phyloP scores from a whole-genome alignment of 2,329 filamentous ascomycete genomes.

The Fusarium vanettenii region DNA sequence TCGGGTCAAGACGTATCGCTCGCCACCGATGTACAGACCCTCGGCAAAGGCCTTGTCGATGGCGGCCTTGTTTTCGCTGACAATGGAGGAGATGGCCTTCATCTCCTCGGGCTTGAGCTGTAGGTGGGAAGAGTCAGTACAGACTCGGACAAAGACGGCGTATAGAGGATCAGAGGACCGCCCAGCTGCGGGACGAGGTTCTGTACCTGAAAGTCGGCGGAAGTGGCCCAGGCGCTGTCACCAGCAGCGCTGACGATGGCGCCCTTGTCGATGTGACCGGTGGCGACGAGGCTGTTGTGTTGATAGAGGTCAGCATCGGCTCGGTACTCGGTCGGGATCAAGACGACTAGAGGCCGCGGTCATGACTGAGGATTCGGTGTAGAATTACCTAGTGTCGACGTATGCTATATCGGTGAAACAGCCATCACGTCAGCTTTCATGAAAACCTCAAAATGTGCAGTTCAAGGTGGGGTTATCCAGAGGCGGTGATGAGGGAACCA shows the following conservation, averaged over 20 bases:
- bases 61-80: constrained; percentile 58
- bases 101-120: constrained; percentile 65
- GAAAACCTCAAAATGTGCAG: background rate
- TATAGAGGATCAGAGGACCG: background rate
- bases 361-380: constrained; percentile 3
- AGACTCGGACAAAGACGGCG: background rate
- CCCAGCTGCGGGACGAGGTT: background rate
- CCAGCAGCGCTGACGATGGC: constrained; percentile 86
- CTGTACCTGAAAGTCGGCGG: constrained; percentile 78
- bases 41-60: constrained; percentile 75
- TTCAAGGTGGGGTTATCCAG: constrained; percentile 43
- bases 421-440: constrained; percentile 27
- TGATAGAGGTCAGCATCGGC: constrained; percentile 37
- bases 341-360: background rate
- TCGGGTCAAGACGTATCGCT: constrained; percentile 82
- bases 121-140: constrained; percentile 18
- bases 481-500: constrained; percentile 38
- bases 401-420: constrained; percentile 54
- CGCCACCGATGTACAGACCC: constrained; percentile 80
- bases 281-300: constrained; percentile 77
- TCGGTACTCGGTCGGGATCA: constrained; percentile 18
- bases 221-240: constrained; percentile 82
- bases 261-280: constrained; percentile 83
- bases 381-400: constrained; percentile 61
- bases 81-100: constrained; percentile 66